phyloP scores from a whole-genome alignment of 495 filamentous ascomycete genomes.

The Gamarada debralockiae region DNA sequence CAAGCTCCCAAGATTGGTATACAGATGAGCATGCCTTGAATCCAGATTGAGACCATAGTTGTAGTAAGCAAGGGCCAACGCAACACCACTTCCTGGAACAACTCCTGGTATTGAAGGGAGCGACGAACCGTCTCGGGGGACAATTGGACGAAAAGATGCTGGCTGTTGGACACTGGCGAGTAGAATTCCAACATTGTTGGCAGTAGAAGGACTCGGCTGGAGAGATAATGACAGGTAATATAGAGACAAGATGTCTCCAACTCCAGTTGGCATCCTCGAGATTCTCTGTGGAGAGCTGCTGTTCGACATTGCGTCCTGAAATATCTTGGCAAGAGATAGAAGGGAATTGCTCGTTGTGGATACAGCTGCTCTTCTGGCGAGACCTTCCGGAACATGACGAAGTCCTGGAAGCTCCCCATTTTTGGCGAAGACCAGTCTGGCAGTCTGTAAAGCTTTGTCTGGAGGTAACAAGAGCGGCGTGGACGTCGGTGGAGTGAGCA shows the following conservation, averaged over 20 bases:
- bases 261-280: slow-evolving; percentile 61
- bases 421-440: slow-evolving; percentile 75
- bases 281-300: slow-evolving; percentile 56
- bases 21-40: slow-evolving; percentile 89
- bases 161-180: slow-evolving; percentile 90
- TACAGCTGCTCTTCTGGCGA: slow-evolving; percentile 74
- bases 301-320: slow-evolving; percentile 96
- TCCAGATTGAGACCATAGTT: slow-evolving; percentile 89
- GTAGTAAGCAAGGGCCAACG: slow-evolving; percentile 89
- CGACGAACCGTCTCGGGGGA: slow-evolving; percentile 21
- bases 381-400: slow-evolving; percentile 65
- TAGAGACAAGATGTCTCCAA: slow-evolving; percentile 89
- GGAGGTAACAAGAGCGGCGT: slow-evolving; percentile 78
- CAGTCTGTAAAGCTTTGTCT: slow-evolving; percentile 78
- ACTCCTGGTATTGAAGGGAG: slow-evolving; percentile 68
- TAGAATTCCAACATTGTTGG: slow-evolving; percentile 97
- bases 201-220: slow-evolving; percentile 94
- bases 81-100: slow-evolving; percentile 78
- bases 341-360: slow-evolving; percentile 95
- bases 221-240: slow-evolving; percentile 96
- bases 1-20: slow-evolving; percentile 93
- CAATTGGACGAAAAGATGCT: slow-evolving; percentile 36
- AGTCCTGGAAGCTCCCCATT: slow-evolving; percentile 76
- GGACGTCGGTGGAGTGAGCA: slow-evolving; percentile 23
- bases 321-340: slow-evolving; percentile 94